Evolutionary conservation across 805 yeast species (phyloP), one percentile per base, ranked within the genome.

Genomic region (Kuraishia floccosa): DNA sequence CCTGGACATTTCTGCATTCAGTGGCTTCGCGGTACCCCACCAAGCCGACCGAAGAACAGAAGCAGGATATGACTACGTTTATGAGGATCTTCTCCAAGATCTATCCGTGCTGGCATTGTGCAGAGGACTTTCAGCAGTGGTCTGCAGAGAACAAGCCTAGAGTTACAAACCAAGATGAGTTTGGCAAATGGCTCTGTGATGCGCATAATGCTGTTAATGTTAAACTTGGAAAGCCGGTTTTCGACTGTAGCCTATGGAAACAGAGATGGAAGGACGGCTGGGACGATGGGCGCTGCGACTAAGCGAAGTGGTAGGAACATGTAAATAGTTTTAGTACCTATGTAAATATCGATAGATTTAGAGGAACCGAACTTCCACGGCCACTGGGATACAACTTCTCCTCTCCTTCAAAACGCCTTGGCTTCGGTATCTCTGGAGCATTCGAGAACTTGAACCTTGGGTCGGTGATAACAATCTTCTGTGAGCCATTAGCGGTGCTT

Each of bases 251-350:
- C 35, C 65, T 82, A 39, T 91, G 98, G 98, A 77, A 77, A 49
- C 73, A 81, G 44, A 74, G 98, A 48, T 89, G 98, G 98, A 76
- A 69, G 41, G 94, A 84, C 43, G 96, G 96, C 1, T 86, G 95
- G 96, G 79, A 80, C 23, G 74, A 69, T 41, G 72, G 72, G 2
- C 50, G 63, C 16, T 67, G 73, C 40, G 70, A 66, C 35, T 62
- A 24, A 14, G 7, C 30, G 8, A 23, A 14, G 20, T 12, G n/a
- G 27, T 7, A 12, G 14, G n/a, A 9, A 12, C 20, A 6, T 27
- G 30, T n/a, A 27, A 6, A 12, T 27, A 14, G 26, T 10, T 26
- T 26, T 18, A 13, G 18, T 14, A 30, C 13, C 17, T 21, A 31
- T 8, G n/a, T 14, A 25, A 27, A 24, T 10, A 55, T 32, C 12